Conservation (phyloP, 2,329 filamentous ascomycete species). For the Pestalotiopsis sp. region DNA sequence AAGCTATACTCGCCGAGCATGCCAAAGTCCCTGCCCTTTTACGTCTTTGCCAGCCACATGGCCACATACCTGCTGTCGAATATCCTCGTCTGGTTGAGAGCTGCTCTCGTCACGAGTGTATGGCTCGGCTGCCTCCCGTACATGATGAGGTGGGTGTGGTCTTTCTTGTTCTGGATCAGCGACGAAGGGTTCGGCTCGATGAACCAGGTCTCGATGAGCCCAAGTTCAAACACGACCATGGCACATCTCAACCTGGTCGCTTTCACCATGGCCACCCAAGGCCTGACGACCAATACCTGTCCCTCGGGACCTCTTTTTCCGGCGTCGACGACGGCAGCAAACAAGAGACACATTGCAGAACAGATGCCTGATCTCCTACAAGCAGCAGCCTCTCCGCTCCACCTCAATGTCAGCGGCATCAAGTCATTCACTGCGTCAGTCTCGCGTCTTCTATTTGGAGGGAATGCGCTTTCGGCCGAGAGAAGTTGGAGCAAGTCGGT, state of each 20-base stretch:
- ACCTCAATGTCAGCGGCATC: slow-evolving; percentile 7
- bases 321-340: slow-evolving; percentile 39
- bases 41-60: slow-evolving; percentile 80
- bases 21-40: slow-evolving; percentile 79
- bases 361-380: slow-evolving; percentile 27
- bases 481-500: not conserved
- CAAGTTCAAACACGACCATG: slow-evolving; percentile 21
- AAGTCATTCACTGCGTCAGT: slow-evolving; percentile 8
- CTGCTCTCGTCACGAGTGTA: slow-evolving; percentile 76
- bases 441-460: slow-evolving; percentile 10
- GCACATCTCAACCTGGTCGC: slow-evolving; percentile 22
- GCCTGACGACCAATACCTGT: slow-evolving; percentile 30
- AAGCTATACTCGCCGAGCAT: slow-evolving; percentile 96
- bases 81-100: slow-evolving; percentile 76
- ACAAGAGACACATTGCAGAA: slow-evolving; percentile 36
- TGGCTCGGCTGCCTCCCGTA: slow-evolving; percentile 91
- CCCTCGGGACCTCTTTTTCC: slow-evolving; percentile 40
- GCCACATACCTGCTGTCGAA: slow-evolving; percentile 72
- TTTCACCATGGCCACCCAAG: slow-evolving; percentile 21
- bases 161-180: slow-evolving; percentile 91
- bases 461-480: not conserved
- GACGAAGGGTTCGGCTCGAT: slow-evolving; percentile 65
- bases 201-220: not conserved
- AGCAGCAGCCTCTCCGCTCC: not conserved
- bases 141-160: slow-evolving; percentile 89